Evolutionary conservation across 805 yeast genomes (phyloP).

Genomic region (Metschnikowia gruessii): DNA sequence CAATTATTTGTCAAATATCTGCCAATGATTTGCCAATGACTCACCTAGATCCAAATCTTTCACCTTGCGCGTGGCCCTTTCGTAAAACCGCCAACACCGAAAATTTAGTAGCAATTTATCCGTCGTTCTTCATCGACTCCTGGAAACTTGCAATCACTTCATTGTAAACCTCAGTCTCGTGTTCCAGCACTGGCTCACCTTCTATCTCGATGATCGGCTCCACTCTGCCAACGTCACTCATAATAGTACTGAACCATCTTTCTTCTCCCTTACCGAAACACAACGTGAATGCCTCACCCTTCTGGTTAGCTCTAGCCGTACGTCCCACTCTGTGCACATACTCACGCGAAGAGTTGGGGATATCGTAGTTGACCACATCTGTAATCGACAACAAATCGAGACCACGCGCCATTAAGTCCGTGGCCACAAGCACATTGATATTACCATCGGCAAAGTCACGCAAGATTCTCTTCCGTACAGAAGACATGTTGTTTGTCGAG

Average conservation of each 20-base stretch:
- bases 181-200: slow-evolving; percentile 21
- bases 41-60: too few species aligned
- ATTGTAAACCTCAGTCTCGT: slow-evolving; percentile 26
- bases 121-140: slow-evolving; percentile 12
- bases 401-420: slow-evolving; percentile 97
- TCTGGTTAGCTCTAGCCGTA: slow-evolving; percentile 87
- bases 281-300: slow-evolving; percentile 72
- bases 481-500: slow-evolving; percentile 51
- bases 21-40: too few species aligned
- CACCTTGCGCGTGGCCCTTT: too few species aligned
- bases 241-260: slow-evolving; percentile 54
- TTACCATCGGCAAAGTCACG: slow-evolving; percentile 55
- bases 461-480: slow-evolving; percentile 53
- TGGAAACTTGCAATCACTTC: slow-evolving; percentile 29
- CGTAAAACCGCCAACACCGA: too few species aligned
- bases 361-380: slow-evolving; percentile 83
- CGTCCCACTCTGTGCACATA: slow-evolving; percentile 96
- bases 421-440: slow-evolving; percentile 60
- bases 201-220: slow-evolving; percentile 19
- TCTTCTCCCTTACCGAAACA: slow-evolving; percentile 77
- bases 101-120: neutral
- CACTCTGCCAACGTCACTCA: slow-evolving; percentile 48
- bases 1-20: too few species aligned
- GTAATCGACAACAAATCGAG: slow-evolving; percentile 70
- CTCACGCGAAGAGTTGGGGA: slow-evolving; percentile 85